Percentiles rank a stretch among this genome's conserved stretches.
phyloP scores from a whole-genome alignment of 768 basidiomycete species.

The Clitopilus passeckerianus region DNA sequence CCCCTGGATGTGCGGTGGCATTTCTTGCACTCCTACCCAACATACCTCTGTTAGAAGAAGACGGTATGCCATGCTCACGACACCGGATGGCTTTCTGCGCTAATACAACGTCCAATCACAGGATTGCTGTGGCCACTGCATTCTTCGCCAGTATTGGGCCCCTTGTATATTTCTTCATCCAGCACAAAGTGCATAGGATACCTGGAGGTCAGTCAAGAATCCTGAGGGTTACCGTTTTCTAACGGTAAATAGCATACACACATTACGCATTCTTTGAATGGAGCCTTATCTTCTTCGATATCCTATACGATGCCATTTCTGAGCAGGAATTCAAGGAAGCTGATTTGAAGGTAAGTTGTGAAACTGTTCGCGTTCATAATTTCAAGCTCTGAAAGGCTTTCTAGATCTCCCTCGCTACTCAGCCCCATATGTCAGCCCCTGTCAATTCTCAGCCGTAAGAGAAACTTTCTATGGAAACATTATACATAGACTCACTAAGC shows the following conservation, averaged over 20 bases:
- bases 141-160: conserved; percentile 72
- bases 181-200: conserved; percentile 74
- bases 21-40: conserved; percentile 43
- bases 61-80: conserved; percentile 38
- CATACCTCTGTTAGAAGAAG: conserved; percentile 36
- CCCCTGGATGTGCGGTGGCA: conserved; percentile 85
- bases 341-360: conserved; percentile 43
- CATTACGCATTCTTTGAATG: conserved; percentile 86
- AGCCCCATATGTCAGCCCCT: no score
- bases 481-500: no score
- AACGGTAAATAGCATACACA: conserved; percentile 64
- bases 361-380: no score
- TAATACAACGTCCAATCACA: not conserved
- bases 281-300: conserved; percentile 70
- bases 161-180: conserved; percentile 79
- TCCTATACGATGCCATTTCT: conserved; percentile 66
- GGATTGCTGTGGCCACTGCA: not conserved
- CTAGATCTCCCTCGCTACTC: not conserved
- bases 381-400: not conserved
- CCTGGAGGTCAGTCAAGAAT: conserved; percentile 58
- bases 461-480: no score
- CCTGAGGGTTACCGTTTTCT: not conserved
- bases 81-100: not conserved
- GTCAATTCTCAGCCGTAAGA: no score
- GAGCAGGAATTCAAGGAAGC: conserved; percentile 53